Evolutionary conservation across 163 green algal genomes (phyloP), one percentile per base, ranked within the genome.

Genomic region (Scenedesmus sp.): DNA sequence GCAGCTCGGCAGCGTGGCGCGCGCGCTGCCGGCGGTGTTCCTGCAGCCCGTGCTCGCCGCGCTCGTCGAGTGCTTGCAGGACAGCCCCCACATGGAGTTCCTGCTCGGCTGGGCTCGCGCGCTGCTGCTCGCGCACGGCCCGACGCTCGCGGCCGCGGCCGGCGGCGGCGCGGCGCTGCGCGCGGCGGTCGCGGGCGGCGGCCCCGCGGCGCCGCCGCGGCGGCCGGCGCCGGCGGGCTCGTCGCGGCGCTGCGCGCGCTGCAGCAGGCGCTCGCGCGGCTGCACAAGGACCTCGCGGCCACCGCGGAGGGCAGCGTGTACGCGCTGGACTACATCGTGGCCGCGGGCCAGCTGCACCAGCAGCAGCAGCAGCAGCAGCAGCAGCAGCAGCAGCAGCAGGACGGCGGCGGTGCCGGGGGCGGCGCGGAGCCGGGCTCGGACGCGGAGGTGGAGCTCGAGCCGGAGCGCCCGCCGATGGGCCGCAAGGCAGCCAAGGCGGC

Each of bases 231-330:
- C 14, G 50, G 75, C 20, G 33, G 50, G 24, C 45, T 88, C 22
- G 62, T 85, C 36, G 87, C 92, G 1, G 81, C 87, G 57, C 75
- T 98, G 71, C 81, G 91, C 9, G 82, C 82, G 2, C 65, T 97
- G 70, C 88, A 94, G 54, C 91, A 92, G 53, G 85, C 87, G 50
- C 51, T 95, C 26, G 80, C 53, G 0, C 71, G 83, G 13, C 53
- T 92, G 58, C 91, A 96, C 28, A 77, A 89, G 2, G 93, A 96
- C 67, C 54, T 97, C 67, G 75, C 79, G 10, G 70, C 53, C 31
- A 81, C 87, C 7, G 87, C 79, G n/a, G 93, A 96, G 58, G 60
- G 31, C 20, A 97, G 96, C 70, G n/a, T 94, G 75, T 95, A 96
- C 80, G 84, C 57, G 7, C 81, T 98, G 58, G 71, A 93, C 17